Percentiles rank a stretch among this genome's conserved stretches.
Conservation (phyloP, 495 filamentous ascomycete genomes). For the Aspergillus cristatus region DNA sequence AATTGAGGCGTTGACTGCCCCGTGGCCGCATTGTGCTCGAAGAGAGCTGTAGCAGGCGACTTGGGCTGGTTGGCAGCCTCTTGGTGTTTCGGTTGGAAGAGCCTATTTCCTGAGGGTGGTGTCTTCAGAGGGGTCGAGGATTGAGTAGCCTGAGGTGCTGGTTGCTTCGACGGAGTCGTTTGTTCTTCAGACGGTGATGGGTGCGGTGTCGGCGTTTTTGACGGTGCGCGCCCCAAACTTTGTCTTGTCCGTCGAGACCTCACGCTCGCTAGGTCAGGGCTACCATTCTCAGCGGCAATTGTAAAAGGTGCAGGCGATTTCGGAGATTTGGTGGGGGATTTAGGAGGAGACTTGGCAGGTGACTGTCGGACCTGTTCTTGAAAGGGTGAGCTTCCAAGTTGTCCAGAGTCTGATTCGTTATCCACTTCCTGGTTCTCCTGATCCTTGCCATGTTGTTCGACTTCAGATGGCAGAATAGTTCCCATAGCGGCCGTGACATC, state of each 20-base stretch:
- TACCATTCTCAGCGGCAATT: constrained; percentile 50
- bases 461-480: constrained; percentile 41
- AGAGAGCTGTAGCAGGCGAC: constrained; percentile 42
- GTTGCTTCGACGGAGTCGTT: constrained; percentile 39
- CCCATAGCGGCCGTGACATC: constrained; percentile 51
- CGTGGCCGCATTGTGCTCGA: constrained; percentile 47
- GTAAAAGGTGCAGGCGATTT: constrained; percentile 26
- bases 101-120: constrained; percentile 37
- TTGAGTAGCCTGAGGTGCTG: constrained; percentile 38
- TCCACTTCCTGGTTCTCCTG: constrained; percentile 54
- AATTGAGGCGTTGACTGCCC: constrained; percentile 54
- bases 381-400: constrained; percentile 46
- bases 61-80: constrained; percentile 29
- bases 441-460: constrained; percentile 28
- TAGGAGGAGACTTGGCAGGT: constrained; percentile 16
- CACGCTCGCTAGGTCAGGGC: constrained; percentile 47
- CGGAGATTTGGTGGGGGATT: constrained; percentile 19
- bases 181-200: constrained; percentile 36
- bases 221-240: constrained; percentile 30
- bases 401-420: constrained; percentile 44
- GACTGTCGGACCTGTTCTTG: constrained; percentile 28
- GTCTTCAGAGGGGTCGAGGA: constrained; percentile 46
- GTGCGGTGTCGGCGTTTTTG: constrained; percentile 36
- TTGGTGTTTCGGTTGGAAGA: constrained; percentile 35
- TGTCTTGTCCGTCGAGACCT: constrained; percentile 45